A percentile compares a stretch with the other conserved stretches of the same genome.
These are phyloP conservation scores for Panicum miliaceum DNA, from an alignment of 176 grass and related monocot genomes.

Conservation along the genomic window DNA sequence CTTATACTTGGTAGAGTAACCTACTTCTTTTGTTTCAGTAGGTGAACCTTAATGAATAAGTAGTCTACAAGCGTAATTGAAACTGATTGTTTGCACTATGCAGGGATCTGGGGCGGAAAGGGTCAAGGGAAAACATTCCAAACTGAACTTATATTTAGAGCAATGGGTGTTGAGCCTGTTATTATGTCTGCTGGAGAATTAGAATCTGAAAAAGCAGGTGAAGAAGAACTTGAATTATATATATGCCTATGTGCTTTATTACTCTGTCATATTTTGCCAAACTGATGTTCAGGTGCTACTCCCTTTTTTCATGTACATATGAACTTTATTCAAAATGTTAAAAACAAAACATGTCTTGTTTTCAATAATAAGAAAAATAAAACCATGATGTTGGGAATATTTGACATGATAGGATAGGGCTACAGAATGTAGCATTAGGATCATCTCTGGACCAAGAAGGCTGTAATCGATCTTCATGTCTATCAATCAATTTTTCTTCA, in stretches of 20 bases:
- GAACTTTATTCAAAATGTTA: neutral
- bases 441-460: neutral
- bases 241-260: slow-evolving; percentile 13
- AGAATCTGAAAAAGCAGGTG: slow-evolving; percentile 94
- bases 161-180: slow-evolving; percentile 86
- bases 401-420: slow-evolving; percentile 14
- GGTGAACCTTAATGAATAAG: slow-evolving; percentile 16
- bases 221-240: slow-evolving; percentile 35
- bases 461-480: neutral
- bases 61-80: neutral
- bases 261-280: slow-evolving; percentile 8
- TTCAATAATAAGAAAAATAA: neutral
- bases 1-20: slow-evolving; percentile 78
- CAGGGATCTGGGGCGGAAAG: slow-evolving; percentile 97
- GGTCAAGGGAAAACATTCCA: slow-evolving; percentile 98
- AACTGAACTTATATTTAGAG: slow-evolving; percentile 93
- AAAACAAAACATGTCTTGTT: neutral
- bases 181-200: slow-evolving; percentile 98
- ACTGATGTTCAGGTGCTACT: neutral
- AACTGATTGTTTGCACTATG: slow-evolving; percentile 10
- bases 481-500: neutral
- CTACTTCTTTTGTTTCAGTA: slow-evolving; percentile 7
- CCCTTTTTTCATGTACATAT: neutral
- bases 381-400: neutral
- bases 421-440: neutral